Percentiles rank a stretch among this genome's conserved stretches.
Evolutionary conservation across 306 rosid species (phyloP).

Genomic region (Dicorynia guianensis): DNA sequence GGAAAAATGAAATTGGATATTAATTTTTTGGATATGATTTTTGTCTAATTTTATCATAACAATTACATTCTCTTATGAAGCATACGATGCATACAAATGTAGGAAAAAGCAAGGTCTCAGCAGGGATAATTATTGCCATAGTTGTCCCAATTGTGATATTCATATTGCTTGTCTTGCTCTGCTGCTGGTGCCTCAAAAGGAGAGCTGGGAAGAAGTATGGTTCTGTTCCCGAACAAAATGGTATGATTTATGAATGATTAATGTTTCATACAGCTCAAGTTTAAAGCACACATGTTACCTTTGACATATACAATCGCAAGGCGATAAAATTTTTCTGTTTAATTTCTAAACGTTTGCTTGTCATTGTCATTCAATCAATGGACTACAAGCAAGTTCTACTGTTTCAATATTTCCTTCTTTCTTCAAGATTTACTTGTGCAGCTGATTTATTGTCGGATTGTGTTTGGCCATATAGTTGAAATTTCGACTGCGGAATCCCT

Average conservation of each 20-base stretch:
- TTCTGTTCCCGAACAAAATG: not conserved
- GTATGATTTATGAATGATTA: not conserved
- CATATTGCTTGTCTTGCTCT: not conserved
- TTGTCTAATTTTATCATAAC: not conserved
- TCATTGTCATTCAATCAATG: too few relatives aligned
- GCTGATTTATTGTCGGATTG: not conserved
- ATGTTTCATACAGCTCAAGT: not conserved
- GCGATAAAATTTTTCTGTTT: too few relatives aligned
- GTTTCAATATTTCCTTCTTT: not conserved
- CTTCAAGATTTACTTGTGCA: not conserved
- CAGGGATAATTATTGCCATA: not conserved
- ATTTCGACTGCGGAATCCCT: conserved; percentile 21
- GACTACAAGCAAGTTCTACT: not conserved
- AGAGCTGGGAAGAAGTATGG: not conserved
- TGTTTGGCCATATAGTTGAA: not conserved
- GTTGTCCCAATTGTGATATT: conserved; percentile 3
- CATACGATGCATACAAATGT: not conserved
- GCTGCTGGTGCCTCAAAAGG: not conserved
- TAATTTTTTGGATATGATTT: not conserved
- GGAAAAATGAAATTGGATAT: too few relatives aligned
- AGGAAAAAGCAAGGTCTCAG: conserved; percentile 5
- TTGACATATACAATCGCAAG: not conserved
- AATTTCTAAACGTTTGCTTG: too few relatives aligned
- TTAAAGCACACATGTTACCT: too few relatives aligned
- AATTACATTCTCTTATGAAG: not conserved